These are phyloP conservation scores for Coemansia javaensis DNA, from an alignment of 192 early-diverging fungal species.

Conservation along the genomic window DNA sequence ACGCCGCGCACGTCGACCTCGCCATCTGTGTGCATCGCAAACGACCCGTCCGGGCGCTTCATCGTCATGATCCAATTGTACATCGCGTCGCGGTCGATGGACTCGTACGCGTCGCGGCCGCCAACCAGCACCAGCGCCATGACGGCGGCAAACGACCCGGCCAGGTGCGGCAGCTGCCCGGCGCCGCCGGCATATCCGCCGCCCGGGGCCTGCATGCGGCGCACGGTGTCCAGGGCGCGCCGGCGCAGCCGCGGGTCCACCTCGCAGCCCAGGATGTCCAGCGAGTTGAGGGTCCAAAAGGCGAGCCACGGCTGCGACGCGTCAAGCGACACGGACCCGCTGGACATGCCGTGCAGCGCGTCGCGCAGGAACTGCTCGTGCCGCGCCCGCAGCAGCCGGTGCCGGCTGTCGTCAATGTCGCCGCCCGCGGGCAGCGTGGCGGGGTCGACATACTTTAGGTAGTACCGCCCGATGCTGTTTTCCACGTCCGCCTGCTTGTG, in stretches of 20 bases:
- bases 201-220: slow-evolving; percentile 56
- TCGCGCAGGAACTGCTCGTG: slow-evolving; percentile 59
- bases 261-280: slow-evolving; percentile 66
- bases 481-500: slow-evolving; percentile 32
- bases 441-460: slow-evolving; percentile 11
- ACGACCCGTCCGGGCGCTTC: slow-evolving; percentile 86
- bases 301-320: slow-evolving; percentile 87
- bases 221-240: slow-evolving; percentile 53
- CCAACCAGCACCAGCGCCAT: slow-evolving; percentile 77
- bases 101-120: slow-evolving; percentile 59
- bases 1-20: slow-evolving; percentile 87
- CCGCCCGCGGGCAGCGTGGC: slow-evolving; percentile 15
- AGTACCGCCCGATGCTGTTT: slow-evolving; percentile 35
- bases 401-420: slow-evolving; percentile 21
- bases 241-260: slow-evolving; percentile 50
- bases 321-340: slow-evolving; percentile 65
- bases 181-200: slow-evolving; percentile 86
- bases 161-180: slow-evolving; percentile 81
- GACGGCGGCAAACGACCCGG: slow-evolving; percentile 84
- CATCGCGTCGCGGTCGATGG: slow-evolving; percentile 49
- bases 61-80: slow-evolving; percentile 73
- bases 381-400: slow-evolving; percentile 47
- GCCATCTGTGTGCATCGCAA: slow-evolving; percentile 84
- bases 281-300: slow-evolving; percentile 84
- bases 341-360: slow-evolving; percentile 51